These are phyloP conservation scores for Colletotrichum sp. DNA, from an alignment of 2,329 filamentous ascomycete genomes.

Conservation along the genomic window DNA sequence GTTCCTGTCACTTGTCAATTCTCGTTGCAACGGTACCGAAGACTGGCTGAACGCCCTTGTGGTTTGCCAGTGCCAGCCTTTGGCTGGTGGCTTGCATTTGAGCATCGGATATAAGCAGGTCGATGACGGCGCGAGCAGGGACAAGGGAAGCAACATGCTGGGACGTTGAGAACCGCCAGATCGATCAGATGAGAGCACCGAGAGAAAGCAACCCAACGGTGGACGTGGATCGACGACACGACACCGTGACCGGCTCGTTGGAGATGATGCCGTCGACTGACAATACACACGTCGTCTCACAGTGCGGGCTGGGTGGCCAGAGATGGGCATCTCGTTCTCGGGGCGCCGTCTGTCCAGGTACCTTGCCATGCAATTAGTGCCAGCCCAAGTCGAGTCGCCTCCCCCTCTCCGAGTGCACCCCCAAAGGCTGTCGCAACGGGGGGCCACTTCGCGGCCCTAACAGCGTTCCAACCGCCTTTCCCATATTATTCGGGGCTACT, in stretches of 20 bases:
- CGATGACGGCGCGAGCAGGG: background rate
- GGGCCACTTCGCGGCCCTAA: background rate
- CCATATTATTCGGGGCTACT: background rate
- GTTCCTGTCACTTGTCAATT: constrained; percentile 13
- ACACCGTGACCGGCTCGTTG: background rate
- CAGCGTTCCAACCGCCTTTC: constrained; percentile 3
- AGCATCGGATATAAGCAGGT: background rate
- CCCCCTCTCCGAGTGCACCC: constrained; percentile 1
- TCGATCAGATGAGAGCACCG: background rate
- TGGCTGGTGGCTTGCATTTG: background rate
- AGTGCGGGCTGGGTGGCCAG: background rate
- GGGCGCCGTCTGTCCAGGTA: background rate
- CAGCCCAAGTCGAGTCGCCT: background rate
- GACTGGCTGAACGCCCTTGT: background rate
- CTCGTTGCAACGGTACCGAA: constrained; percentile 2
- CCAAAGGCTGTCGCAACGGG: background rate
- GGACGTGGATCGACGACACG: background rate
- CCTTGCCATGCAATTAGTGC: background rate
- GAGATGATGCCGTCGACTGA: background rate
- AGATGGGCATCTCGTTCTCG: background rate
- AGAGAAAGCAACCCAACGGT: background rate
- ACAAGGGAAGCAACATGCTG: background rate
- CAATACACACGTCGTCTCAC: background rate
- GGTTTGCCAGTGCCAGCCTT: background rate
- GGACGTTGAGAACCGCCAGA: background rate